Percentiles rank a stretch among this genome's conserved stretches.
phyloP scores from a whole-genome alignment of 345 rosid genomes.

The Aegle marmelos region DNA sequence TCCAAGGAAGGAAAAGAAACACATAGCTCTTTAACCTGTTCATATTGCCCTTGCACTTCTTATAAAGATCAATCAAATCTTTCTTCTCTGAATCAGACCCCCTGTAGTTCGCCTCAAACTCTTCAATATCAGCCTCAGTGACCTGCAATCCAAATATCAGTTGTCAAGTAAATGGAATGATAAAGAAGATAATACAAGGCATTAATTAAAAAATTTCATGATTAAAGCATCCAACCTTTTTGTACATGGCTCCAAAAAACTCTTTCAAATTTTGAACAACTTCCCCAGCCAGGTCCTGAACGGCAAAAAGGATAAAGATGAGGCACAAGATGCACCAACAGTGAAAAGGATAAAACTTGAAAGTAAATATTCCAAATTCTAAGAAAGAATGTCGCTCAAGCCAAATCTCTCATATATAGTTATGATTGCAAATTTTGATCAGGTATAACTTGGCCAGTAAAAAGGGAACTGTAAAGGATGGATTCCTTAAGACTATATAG shows the following conservation, averaged over 20 bases:
- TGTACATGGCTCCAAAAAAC: slow-evolving; percentile 68
- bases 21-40: slow-evolving; percentile 43
- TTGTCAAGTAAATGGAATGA: background rate
- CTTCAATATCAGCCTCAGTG: slow-evolving; percentile 80
- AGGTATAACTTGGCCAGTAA: background rate
- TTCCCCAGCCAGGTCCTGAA: slow-evolving; percentile 84
- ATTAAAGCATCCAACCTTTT: slow-evolving; percentile 45
- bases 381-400: background rate
- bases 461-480: background rate
- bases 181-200: background rate
- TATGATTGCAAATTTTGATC: background rate
- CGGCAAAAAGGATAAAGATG: slow-evolving; percentile 13
- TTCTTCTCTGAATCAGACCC: slow-evolving; percentile 93
- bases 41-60: slow-evolving; percentile 72
- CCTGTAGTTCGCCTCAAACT: slow-evolving; percentile 80
- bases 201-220: background rate
- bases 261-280: slow-evolving; percentile 67
- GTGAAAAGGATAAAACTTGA: background rate
- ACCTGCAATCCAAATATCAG: slow-evolving; percentile 34
- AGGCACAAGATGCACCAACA: background rate
- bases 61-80: slow-evolving; percentile 72
- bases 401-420: background rate
- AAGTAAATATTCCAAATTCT: background rate
- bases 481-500: background rate
- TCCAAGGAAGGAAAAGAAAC: background rate